Conservation (phyloP, 78 protist species). For the Andalucia godoyi region DNA sequence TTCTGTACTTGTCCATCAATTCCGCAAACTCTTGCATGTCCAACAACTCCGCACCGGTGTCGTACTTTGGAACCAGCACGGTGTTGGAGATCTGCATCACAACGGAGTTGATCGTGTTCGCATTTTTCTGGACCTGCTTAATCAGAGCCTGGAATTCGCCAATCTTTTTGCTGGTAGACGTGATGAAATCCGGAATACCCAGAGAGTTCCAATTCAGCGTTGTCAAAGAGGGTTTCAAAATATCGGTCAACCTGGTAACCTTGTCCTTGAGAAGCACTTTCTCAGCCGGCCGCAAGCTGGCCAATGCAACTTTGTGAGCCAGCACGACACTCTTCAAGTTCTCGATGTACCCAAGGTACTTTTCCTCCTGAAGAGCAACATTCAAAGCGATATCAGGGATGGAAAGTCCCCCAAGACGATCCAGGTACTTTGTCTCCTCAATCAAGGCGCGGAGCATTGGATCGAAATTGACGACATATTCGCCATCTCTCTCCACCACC, state of each 20-base stretch:
- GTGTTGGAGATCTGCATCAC: conserved; percentile 14
- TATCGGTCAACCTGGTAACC: conserved; percentile 8
- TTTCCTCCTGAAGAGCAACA: conserved; percentile 72
- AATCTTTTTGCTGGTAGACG: conserved; percentile 22
- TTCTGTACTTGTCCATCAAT: neutral
- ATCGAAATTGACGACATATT: conserved; percentile 49
- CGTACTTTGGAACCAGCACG: neutral
- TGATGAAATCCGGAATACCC: conserved; percentile 45
- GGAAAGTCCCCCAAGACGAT: conserved; percentile 39
- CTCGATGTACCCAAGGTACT: conserved; percentile 36
- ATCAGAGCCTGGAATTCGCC: conserved; percentile 11
- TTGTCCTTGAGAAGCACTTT: conserved; percentile 8
- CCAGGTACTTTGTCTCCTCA: conserved; percentile 68
- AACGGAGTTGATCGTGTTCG: conserved; percentile 9
- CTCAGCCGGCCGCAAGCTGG: conserved; percentile 17
- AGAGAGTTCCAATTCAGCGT: conserved; percentile 79
- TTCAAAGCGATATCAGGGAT: conserved; percentile 68
- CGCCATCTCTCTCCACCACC: neutral
- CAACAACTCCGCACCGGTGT: neutral
- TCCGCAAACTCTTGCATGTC: conserved; percentile 27
- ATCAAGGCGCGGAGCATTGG: conserved; percentile 28
- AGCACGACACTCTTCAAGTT: conserved; percentile 27
- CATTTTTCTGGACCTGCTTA: conserved; percentile 45
- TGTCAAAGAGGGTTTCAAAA: conserved; percentile 33
- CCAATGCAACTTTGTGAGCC: conserved; percentile 11